Evolutionary conservation across 2,329 filamentous ascomycete species (phyloP), one percentile per base, ranked within the genome.

Genomic region (Talaromyces sp.): DNA sequence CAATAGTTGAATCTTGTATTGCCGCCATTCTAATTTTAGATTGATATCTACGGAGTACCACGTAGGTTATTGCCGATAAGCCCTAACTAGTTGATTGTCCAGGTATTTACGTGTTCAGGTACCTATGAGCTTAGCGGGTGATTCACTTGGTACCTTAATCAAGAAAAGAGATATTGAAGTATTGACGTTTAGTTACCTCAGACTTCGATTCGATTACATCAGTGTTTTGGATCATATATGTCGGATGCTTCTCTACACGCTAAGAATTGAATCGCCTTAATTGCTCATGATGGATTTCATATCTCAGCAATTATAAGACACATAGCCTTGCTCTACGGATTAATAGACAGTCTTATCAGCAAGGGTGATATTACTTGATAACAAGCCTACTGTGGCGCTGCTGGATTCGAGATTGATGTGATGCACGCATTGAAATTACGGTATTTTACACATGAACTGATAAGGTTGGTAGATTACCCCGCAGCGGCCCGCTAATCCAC

Each of bases 391-490:
- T 54, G 50, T 54, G 50, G 50, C 50, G 50, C 31, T 35, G 50
- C 31, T 35, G 50, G 14, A 18, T 16, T 54, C 16, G 50, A 54
- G 3, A 37, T 46, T 48, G 44, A 14, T 28, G 44, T n/a, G 12
- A 7, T 28, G 18, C 8, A 14, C 21, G 44, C 37, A 54, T 54
- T 35, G 25, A 8, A 7, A 35, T 18, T 18, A 33, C 48, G 7
- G 28, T 35, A 52, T 18, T 52, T 35, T 54, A 54, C 18, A 3
- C 11, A 54, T 35, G 31, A 31, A 54, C 23, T 57, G 37, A 57
- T 40, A 42, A 57, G 21, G 54, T 42, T 31, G 54, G 54, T 57
- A 57, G 23, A n/a, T 9, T 40, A 56, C 54, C 54, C 54, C 54
- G 35, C 54, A 57, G 54, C 54, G 54, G 35, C 33, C 54, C 54